phyloP scores from a whole-genome alignment of 257 asterid genomes.

The Solanum neorickii region DNA sequence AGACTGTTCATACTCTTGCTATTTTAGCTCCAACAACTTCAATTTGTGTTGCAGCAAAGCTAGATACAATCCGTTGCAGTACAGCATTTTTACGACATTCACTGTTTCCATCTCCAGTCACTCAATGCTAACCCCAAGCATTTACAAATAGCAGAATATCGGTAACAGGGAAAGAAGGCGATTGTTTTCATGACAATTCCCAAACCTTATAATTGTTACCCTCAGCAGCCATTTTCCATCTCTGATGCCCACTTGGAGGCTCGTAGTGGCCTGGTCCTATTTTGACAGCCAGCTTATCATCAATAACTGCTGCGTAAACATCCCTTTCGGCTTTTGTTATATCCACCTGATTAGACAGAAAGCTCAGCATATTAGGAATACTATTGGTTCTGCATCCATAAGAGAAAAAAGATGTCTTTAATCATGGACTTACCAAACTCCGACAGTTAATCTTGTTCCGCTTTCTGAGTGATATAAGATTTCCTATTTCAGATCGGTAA shows the following conservation, averaged over 20 bases:
- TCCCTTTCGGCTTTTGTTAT: slow-evolving; percentile 79
- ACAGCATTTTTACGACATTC: background rate
- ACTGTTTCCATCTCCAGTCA: background rate
- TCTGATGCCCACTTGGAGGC: slow-evolving; percentile 34
- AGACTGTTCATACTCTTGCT: background rate
- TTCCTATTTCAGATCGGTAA: slow-evolving; percentile 33
- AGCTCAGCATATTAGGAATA: background rate
- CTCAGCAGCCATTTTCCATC: slow-evolving; percentile 61
- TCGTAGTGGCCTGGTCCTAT: slow-evolving; percentile 89
- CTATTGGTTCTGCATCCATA: background rate
- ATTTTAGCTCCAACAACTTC: background rate
- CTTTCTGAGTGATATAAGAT: slow-evolving; percentile 58
- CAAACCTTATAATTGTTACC: slow-evolving; percentile 75
- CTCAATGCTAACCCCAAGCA: background rate
- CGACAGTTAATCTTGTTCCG: slow-evolving; percentile 78
- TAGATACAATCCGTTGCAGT: background rate
- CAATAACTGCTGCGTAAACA: slow-evolving; percentile 79
- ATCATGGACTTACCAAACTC: slow-evolving; percentile 48
- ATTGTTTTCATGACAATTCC: slow-evolving; percentile 34
- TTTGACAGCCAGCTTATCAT: slow-evolving; percentile 69
- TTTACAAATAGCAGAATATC: background rate
- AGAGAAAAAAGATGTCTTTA: background rate
- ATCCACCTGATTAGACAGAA: slow-evolving; percentile 31
- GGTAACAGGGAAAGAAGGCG: background rate
- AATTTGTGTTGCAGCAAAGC: background rate